Base-by-base conservation (phyloP, 371 early-diverging fungal genomes). In the Blakeslea trispora region DNA sequence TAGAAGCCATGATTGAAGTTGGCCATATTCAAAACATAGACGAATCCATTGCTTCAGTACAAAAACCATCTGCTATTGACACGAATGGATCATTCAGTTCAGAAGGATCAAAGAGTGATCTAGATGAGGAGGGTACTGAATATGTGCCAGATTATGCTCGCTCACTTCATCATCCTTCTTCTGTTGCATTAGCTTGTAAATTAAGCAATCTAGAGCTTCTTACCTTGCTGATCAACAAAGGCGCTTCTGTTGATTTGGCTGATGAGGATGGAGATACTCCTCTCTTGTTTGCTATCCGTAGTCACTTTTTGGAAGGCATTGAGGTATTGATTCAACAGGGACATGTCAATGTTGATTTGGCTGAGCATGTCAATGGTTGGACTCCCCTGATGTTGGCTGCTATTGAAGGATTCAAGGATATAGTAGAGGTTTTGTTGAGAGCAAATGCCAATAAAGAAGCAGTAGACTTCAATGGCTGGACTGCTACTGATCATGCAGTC, bases 211-310 rank as follows among this genome's bases (percentile, higher is more conserved):
- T 72, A 5, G 74, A 71, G 5, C 57, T 81, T 15, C 66, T 82
- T 1, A 64, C 64, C 15, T 43, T 88, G 7, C 54, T 90, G 19
- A 72, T 90, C 17, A 56, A 53, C 2, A 73, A 74, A 28, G 81
- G 84, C 10, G 84, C 84, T 17, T 68, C 83, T 24, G 58, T 75
- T 34, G 71, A 87, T 55, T 37, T 77, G 10, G 71, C 74, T 5
- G 85, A 90, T 61, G 81, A 85, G 18, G 83, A 85, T 50, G 89
- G 87, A 8, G 87, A 89, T 62, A 83, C 86, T 0, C 75, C 87
- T 8, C 53, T 88, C 5, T 75, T 83, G 45, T 68, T 84, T 53
- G 87, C 88, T 0, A 71, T 82, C 24, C 74, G 80, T 28, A 74
- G 71, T 44, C 79, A 83, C 5, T 84, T 77, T 45, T 48, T 61